Conservation (phyloP, 768 basidiomycete genomes). For the Mycena alexandri region DNA sequence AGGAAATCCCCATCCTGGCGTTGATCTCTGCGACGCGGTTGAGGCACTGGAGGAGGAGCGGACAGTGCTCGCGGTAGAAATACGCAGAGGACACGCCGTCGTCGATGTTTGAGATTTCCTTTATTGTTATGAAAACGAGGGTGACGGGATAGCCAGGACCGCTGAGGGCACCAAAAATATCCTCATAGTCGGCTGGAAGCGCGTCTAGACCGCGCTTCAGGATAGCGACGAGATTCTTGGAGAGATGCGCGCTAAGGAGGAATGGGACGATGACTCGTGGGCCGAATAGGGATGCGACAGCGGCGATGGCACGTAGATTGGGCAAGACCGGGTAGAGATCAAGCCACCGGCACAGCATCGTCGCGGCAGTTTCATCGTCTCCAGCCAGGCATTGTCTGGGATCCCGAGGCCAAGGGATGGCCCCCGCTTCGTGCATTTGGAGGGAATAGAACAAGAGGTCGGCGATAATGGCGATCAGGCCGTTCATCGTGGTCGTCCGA, state of each 20-base stretch:
- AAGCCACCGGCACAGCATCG: conserved; percentile 32
- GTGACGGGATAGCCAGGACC: conserved; percentile 29
- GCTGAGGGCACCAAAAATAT: neutral
- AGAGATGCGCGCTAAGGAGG: conserved; percentile 32
- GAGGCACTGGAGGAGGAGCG: conserved; percentile 25
- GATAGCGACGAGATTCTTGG: conserved; percentile 32
- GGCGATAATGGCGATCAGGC: conserved; percentile 25
- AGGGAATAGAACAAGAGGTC: conserved; percentile 26
- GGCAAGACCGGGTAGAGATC: conserved; percentile 29
- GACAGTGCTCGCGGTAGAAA: conserved; percentile 30
- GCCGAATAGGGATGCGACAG: conserved; percentile 19
- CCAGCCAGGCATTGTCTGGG: conserved; percentile 22
- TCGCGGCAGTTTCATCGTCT: conserved; percentile 21
- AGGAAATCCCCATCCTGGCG: conserved; percentile 3
- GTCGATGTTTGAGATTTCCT: conserved; percentile 7
- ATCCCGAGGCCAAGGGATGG: conserved; percentile 17
- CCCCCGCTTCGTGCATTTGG: neutral
- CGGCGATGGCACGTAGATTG: conserved; percentile 27
- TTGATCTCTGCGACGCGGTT: conserved; percentile 26
- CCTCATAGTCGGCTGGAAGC: conserved; percentile 17
- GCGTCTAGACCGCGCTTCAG: conserved; percentile 31
- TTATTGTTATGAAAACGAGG: conserved; percentile 22
- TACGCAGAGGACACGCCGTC: conserved; percentile 32
- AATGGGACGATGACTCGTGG: conserved; percentile 20
- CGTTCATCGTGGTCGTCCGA: conserved; percentile 19